Evolutionary conservation across 768 basidiomycete species (phyloP).

Genomic region (Boletus rubescentipes): DNA sequence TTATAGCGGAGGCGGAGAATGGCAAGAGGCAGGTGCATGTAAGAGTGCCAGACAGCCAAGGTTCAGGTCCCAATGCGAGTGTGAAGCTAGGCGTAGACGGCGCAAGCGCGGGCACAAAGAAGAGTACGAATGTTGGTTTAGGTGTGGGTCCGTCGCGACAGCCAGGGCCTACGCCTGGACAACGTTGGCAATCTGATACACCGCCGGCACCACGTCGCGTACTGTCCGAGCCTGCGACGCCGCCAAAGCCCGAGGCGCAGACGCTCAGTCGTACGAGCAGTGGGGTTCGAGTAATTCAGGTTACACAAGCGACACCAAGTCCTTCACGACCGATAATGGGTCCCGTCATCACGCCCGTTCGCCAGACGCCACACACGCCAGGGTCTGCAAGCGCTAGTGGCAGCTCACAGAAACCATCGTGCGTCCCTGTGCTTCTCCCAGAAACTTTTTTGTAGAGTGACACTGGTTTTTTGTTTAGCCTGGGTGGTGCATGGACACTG

Average conservation of each 20-base stretch:
- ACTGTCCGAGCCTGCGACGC: constrained; percentile 8
- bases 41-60: background rate
- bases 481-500: constrained; percentile 61
- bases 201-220: constrained; percentile 10
- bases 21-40: constrained; percentile 17
- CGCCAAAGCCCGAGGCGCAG: background rate
- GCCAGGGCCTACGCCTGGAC: constrained; percentile 1
- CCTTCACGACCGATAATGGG: constrained; percentile 44
- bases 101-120: background rate
- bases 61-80: background rate
- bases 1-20: constrained; percentile 78
- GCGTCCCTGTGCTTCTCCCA: constrained; percentile 25
- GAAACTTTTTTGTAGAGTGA: background rate
- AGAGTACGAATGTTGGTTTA: background rate
- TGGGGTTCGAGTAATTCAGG: constrained; percentile 17
- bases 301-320: constrained; percentile 23
- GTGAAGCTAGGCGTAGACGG: background rate
- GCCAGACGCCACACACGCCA: constrained; percentile 38
- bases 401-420: constrained; percentile 48
- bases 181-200: constrained; percentile 5
- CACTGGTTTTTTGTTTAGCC: constrained; percentile 7
- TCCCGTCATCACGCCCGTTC: constrained; percentile 62
- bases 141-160: background rate
- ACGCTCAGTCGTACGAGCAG: background rate
- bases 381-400: constrained; percentile 19